Conservation (phyloP, 768 basidiomycete genomes). For the Tylopilus sp. region DNA sequence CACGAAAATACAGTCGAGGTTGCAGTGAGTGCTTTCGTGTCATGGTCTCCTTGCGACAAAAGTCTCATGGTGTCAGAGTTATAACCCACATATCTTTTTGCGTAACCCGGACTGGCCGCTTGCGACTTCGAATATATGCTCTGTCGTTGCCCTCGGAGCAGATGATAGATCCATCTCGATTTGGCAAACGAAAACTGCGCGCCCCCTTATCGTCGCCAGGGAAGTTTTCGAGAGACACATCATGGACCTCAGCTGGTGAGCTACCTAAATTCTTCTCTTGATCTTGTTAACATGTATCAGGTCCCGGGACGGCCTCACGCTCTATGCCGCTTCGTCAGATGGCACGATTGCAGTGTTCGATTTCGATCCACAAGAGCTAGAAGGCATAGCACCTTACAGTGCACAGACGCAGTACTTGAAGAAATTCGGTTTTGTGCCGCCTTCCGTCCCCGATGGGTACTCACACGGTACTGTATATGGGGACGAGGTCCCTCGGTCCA, state of each 20-base stretch:
- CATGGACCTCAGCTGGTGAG: conserved; percentile 93
- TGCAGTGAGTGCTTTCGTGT: conserved; percentile 53
- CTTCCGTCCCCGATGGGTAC: conserved; percentile 68
- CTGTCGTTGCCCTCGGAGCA: conserved; percentile 89
- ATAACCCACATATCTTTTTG: conserved; percentile 93
- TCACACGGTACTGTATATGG: conserved; percentile 45
- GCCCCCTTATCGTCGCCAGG: conserved; percentile 88
- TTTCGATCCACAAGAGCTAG: conserved; percentile 77
- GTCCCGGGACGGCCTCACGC: conserved; percentile 88
- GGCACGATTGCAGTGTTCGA: conserved; percentile 88
- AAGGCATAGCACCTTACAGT: conserved; percentile 71
- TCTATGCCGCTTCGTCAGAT: conserved; percentile 95
- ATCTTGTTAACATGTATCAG: conserved; percentile 38
- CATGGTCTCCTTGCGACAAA: not conserved
- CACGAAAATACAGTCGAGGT: conserved; percentile 98
- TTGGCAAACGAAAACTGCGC: conserved; percentile 91
- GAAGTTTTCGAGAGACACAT: conserved; percentile 94
- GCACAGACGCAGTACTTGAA: conserved; percentile 78
- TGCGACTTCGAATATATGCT: conserved; percentile 80
- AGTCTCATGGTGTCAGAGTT: conserved; percentile 32
- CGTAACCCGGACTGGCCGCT: conserved; percentile 66
- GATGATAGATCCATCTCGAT: conserved; percentile 93
- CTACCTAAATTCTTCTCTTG: not conserved
- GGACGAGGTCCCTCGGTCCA: conserved; percentile 19
- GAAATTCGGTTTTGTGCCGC: conserved; percentile 72